phyloP scores from a whole-genome alignment of 2,329 filamentous ascomycete genomes.

The Paecilomyces fulvus region DNA sequence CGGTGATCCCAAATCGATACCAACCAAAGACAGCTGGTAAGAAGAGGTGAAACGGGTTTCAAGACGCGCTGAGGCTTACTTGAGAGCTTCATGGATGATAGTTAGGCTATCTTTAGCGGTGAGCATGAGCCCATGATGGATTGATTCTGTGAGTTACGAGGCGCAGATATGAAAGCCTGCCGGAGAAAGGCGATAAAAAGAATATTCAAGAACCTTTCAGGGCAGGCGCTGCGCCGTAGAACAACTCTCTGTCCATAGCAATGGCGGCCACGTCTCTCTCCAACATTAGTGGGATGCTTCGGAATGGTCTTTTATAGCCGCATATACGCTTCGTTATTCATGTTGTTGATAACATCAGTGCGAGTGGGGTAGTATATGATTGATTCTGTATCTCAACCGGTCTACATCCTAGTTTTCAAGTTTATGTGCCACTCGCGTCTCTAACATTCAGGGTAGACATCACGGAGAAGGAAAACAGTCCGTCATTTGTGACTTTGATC shows the following conservation, averaged over 20 bases:
- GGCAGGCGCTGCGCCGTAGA: background rate
- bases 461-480: background rate
- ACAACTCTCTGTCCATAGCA: background rate
- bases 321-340: background rate
- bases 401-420: background rate
- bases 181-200: background rate
- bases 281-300: background rate
- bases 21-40: background rate
- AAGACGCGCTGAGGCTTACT: background rate
- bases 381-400: background rate
- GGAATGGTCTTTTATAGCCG: background rate
- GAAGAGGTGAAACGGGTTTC: background rate
- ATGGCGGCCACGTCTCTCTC: background rate
- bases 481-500: background rate
- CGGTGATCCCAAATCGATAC: background rate
- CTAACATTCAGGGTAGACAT: background rate
- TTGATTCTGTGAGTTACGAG: background rate
- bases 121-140: background rate
- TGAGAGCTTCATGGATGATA: background rate
- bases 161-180: background rate
- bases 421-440: background rate
- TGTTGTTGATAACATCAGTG: background rate
- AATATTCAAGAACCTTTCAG: background rate
- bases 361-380: background rate
- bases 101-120: background rate